Percentiles rank a stretch among this genome's conserved stretches.
Conservation (phyloP, 2,329 filamentous ascomycete species). For the Ambrosiella xylebori region DNA sequence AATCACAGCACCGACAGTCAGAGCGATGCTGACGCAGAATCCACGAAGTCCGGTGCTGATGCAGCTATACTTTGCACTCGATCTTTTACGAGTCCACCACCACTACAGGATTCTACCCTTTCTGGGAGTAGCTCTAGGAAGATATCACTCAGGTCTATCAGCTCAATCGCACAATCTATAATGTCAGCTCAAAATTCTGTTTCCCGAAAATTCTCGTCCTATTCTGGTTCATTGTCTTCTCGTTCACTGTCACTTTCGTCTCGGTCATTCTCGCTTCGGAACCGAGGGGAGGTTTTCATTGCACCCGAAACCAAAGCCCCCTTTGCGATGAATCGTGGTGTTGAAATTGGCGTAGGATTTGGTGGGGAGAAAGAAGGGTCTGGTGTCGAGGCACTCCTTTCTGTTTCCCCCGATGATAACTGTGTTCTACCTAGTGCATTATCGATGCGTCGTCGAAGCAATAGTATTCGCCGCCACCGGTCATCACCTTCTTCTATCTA, state of each 20-base stretch:
- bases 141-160: neutral
- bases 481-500: neutral
- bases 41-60: neutral
- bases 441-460: neutral
- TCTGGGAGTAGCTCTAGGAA: neutral
- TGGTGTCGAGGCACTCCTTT: neutral
- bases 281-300: neutral
- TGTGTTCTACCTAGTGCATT: neutral
- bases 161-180: neutral
- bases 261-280: neutral
- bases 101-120: neutral
- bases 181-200: neutral
- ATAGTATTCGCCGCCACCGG: neutral
- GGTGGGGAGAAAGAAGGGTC: neutral
- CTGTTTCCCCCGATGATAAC: neutral
- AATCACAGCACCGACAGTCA: constrained; percentile 6
- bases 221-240: neutral
- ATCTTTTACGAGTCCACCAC: neutral
- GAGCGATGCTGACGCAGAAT: neutral
- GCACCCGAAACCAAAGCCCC: neutral
- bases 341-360: neutral
- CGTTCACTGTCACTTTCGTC: neutral
- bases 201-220: neutral
- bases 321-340: neutral
- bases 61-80: too few relatives aligned